phyloP scores from a whole-genome alignment of 2,329 filamentous ascomycete genomes.

The Xylaria sp. region DNA sequence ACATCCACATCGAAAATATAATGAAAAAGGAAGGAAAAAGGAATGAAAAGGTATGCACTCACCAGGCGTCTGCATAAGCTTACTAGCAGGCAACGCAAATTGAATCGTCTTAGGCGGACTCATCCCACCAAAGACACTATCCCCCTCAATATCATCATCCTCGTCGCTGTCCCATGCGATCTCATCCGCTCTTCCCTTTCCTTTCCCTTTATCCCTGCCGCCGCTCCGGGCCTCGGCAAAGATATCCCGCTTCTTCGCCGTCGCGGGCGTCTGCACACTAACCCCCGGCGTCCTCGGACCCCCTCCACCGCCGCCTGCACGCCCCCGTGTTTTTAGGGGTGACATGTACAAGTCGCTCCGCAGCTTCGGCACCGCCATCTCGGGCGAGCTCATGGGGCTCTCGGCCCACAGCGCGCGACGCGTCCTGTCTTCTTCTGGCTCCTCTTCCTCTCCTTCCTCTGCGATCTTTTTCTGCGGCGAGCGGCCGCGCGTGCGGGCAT shows the following conservation, averaged over 20 bases:
- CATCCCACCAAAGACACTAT: constrained; percentile 73
- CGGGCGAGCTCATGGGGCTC: constrained; percentile 77
- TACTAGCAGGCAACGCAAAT: constrained; percentile 81
- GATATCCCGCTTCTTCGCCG: constrained; percentile 62
- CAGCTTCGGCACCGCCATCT: constrained; percentile 82
- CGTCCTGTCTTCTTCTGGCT: constrained; percentile 49
- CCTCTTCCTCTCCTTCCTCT: constrained; percentile 34
- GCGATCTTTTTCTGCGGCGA: constrained; percentile 47
- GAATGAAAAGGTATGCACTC: constrained; percentile 45
- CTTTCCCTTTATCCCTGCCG: constrained; percentile 24
- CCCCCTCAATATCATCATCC: constrained; percentile 70
- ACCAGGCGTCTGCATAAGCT: constrained; percentile 84
- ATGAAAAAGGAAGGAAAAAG: too few relatives aligned
- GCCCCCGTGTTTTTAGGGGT: constrained; percentile 64
- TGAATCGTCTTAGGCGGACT: constrained; percentile 95
- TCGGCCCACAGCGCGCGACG: constrained; percentile 60
- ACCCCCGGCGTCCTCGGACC: constrained; percentile 80
- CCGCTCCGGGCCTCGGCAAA: constrained; percentile 51
- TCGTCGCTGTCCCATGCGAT: constrained; percentile 81
- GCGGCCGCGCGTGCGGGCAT: constrained; percentile 33
- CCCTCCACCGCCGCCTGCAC: constrained; percentile 50
- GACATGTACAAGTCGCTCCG: constrained; percentile 88
- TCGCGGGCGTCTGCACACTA: constrained; percentile 82
- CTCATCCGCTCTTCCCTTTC: constrained; percentile 57
- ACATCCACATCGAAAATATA: too few relatives aligned